These are phyloP conservation scores for Aspergillus cavernicola DNA, from an alignment of 495 filamentous ascomycete genomes.

Conservation along the genomic window DNA sequence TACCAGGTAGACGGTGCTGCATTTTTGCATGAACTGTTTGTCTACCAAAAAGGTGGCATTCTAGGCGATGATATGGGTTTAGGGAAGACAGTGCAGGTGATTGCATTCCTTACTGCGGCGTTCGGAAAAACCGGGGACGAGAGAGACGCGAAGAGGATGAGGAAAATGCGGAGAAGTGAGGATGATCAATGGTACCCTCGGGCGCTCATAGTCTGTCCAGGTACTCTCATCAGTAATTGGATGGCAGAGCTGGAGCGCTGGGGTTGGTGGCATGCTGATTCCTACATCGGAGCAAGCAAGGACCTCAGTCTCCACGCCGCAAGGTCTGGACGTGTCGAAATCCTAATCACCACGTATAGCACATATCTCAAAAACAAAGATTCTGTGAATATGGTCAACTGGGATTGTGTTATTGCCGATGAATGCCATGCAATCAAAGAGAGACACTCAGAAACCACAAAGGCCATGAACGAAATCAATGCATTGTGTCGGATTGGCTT, in stretches of 20 bases:
- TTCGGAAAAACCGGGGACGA: slow-evolving; percentile 95
- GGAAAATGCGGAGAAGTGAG: slow-evolving; percentile 68
- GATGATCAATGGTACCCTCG: slow-evolving; percentile 75
- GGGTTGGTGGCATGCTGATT: slow-evolving; percentile 93
- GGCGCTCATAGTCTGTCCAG: slow-evolving; percentile 83
- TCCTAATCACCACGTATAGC: slow-evolving; percentile 89
- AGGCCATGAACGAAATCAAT: slow-evolving; percentile 88
- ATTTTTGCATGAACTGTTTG: slow-evolving; percentile 86
- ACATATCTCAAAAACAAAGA: slow-evolving; percentile 78
- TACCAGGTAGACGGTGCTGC: slow-evolving; percentile 86
- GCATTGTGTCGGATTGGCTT: slow-evolving; percentile 89
- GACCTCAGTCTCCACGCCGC: slow-evolving; percentile 71
- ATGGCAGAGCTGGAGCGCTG: slow-evolving; percentile 76
- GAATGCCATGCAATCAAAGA: slow-evolving; percentile 95
- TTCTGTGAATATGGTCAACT: slow-evolving; percentile 77
- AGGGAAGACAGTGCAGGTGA: slow-evolving; percentile 96
- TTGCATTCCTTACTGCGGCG: slow-evolving; percentile 85
- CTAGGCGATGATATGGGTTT: slow-evolving; percentile 97
- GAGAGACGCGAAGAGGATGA: slow-evolving; percentile 84
- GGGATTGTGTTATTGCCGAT: slow-evolving; percentile 97
- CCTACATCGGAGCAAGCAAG: slow-evolving; percentile 74
- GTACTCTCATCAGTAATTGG: slow-evolving; percentile 88
- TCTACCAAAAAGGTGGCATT: slow-evolving; percentile 88
- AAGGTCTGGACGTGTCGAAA: slow-evolving; percentile 69
- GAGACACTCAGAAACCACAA: slow-evolving; percentile 67